Percentiles rank a stretch among this genome's conserved stretches.
Evolutionary conservation across 2,329 filamentous ascomycete genomes (phyloP).

Genomic region (Epichloe elymi): DNA sequence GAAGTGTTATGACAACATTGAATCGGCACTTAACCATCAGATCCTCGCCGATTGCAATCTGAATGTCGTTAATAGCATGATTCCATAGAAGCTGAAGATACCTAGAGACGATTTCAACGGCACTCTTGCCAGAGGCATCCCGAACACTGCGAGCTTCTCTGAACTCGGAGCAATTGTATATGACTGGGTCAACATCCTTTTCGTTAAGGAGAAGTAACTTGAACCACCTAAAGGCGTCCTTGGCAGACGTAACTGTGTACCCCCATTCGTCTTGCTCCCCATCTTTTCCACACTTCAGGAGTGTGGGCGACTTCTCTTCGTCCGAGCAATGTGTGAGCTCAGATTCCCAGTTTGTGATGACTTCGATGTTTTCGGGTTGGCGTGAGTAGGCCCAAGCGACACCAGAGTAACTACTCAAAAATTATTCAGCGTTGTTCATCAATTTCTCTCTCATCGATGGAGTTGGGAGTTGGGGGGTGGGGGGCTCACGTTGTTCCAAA

Average conservation of each 20-base stretch:
- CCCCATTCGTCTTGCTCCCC: conserved; percentile 15
- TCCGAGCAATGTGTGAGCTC: conserved; percentile 13
- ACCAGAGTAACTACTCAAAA: conserved; percentile 22
- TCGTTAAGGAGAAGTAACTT: conserved; percentile 26
- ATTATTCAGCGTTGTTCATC: too few species aligned
- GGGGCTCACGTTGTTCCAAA: conserved; percentile 31
- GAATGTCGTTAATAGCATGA: conserved; percentile 16
- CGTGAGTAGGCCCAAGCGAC: conserved; percentile 24
- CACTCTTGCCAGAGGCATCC: conserved; percentile 6
- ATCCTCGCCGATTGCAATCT: conserved; percentile 9
- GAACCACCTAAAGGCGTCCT: conserved; percentile 24
- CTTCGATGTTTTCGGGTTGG: conserved; percentile 14
- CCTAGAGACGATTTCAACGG: conserved; percentile 16
- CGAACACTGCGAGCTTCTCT: conserved; percentile 1
- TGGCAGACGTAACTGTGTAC: conserved; percentile 13
- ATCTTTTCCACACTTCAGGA: neutral
- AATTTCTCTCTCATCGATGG: too few species aligned
- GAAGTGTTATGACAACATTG: conserved; percentile 28
- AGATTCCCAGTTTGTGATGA: conserved; percentile 19
- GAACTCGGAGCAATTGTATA: conserved; percentile 14
- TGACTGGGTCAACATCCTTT: conserved; percentile 13
- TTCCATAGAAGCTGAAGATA: conserved; percentile 23
- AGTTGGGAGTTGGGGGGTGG: too few species aligned
- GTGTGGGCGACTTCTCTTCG: conserved; percentile 20
- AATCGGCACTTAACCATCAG: conserved; percentile 15